A percentile compares a stretch with the other conserved stretches of the same genome.
Conservation (phyloP, 208 protist genomes). For the Leptomonas seymouri region DNA sequence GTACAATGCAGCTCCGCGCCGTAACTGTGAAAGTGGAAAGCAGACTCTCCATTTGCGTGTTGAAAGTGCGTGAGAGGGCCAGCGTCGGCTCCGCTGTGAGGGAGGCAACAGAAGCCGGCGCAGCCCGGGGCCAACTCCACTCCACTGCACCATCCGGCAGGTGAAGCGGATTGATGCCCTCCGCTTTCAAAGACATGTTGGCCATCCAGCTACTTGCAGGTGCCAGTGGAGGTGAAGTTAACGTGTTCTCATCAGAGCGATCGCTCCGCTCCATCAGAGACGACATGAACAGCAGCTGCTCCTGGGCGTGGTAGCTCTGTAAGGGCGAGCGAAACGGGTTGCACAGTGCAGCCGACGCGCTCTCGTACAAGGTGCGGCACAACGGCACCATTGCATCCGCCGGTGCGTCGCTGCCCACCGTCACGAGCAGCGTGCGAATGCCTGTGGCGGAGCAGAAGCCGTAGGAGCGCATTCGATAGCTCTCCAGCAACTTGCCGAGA, state of each 20-base stretch:
- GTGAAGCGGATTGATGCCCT: background rate
- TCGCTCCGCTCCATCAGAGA: slow-evolving; percentile 15
- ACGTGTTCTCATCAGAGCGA: background rate
- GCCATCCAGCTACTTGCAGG: background rate
- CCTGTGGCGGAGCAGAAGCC: slow-evolving; percentile 81
- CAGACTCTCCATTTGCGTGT: slow-evolving; percentile 50
- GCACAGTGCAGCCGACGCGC: slow-evolving; percentile 65
- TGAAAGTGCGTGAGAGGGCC: slow-evolving; percentile 62
- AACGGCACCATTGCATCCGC: slow-evolving; percentile 84
- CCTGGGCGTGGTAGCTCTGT: slow-evolving; percentile 46
- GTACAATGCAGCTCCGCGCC: slow-evolving; percentile 62
- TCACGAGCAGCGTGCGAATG: slow-evolving; percentile 69
- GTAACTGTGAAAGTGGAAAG: slow-evolving; percentile 74
- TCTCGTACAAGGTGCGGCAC: slow-evolving; percentile 79
- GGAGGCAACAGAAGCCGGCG: slow-evolving; percentile 26
- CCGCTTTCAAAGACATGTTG: slow-evolving; percentile 6
- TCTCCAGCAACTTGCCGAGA: slow-evolving; percentile 67
- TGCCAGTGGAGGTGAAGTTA: slow-evolving; percentile 6
- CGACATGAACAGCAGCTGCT: slow-evolving; percentile 40
- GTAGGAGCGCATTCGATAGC: slow-evolving; percentile 67
- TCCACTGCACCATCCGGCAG: slow-evolving; percentile 31
- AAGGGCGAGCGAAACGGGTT: slow-evolving; percentile 72
- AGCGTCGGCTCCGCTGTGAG: slow-evolving; percentile 52
- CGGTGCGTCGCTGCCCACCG: slow-evolving; percentile 60
- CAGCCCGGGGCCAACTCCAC: slow-evolving; percentile 42